Conservation (phyloP, 2,329 filamentous ascomycete species). For the Aspergillus sp. region DNA sequence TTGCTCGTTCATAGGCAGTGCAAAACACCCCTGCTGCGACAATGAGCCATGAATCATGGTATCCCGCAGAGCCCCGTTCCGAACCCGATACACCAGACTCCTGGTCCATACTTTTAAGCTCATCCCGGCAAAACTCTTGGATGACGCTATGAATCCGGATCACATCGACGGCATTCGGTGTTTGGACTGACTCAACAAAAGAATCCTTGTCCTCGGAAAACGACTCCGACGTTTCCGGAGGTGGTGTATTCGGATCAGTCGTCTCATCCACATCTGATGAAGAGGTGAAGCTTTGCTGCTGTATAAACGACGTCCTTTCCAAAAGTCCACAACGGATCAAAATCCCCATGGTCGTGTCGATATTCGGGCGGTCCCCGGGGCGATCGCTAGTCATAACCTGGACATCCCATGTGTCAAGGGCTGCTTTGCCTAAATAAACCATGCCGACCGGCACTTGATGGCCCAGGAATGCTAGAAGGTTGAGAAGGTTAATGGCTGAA, state of each 20-base stretch:
- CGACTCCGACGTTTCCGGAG: constrained; percentile 25
- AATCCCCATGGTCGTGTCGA: constrained; percentile 39
- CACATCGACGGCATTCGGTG: constrained; percentile 31
- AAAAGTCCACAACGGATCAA: constrained; percentile 41
- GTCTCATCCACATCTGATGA: constrained; percentile 16
- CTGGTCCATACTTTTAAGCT: constrained; percentile 32
- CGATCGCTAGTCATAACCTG: constrained; percentile 31
- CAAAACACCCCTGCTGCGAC: constrained; percentile 36
- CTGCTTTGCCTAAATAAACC: constrained; percentile 46
- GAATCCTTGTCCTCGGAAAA: constrained; percentile 28
- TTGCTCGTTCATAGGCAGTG: constrained; percentile 35
- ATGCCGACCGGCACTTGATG: constrained; percentile 60
- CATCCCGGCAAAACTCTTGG: constrained; percentile 41
- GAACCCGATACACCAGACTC: constrained; percentile 11
- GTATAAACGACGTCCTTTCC: constrained; percentile 29
- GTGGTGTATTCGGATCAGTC: constrained; percentile 13
- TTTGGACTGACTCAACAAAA: constrained; percentile 22
- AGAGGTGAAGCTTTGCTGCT: constrained; percentile 11
- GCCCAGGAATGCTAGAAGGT: constrained; percentile 57
- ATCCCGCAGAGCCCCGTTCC: constrained; percentile 16
- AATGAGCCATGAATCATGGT: constrained; percentile 37
- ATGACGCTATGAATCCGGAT: constrained; percentile 43
- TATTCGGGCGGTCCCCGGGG: constrained; percentile 28
- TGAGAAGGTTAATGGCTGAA: constrained; percentile 57
- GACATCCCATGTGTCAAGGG: constrained; percentile 25